phyloP scores from a whole-genome alignment of 2,329 filamentous ascomycete genomes.

The Fusarium pseudoanthophilum region DNA sequence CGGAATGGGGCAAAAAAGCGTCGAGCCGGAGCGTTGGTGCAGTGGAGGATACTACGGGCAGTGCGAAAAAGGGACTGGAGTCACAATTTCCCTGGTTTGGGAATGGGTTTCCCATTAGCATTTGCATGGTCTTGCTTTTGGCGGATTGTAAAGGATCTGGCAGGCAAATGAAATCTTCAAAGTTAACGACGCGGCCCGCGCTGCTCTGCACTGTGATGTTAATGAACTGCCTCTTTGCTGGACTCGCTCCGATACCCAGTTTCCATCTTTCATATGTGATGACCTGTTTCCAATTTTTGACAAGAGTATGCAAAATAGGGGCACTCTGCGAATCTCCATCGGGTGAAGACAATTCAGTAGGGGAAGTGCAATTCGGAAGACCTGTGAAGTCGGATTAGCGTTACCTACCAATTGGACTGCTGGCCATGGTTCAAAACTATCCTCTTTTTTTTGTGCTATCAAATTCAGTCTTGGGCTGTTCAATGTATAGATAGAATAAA shows the following conservation, averaged over 20 bases:
- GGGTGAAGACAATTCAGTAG: neutral
- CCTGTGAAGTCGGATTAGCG: too few relatives aligned
- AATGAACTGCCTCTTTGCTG: constrained; percentile 41
- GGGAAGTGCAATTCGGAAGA: neutral
- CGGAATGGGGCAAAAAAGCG: constrained; percentile 35
- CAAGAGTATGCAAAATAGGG: neutral
- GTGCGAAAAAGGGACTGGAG: constrained; percentile 52
- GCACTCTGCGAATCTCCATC: neutral
- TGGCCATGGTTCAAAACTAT: neutral
- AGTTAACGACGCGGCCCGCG: constrained; percentile 48
- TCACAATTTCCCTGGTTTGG: constrained; percentile 53
- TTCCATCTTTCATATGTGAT: neutral
- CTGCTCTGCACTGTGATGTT: constrained; percentile 38
- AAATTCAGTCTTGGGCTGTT: neutral
- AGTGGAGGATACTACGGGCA: constrained; percentile 43
- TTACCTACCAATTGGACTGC: neutral
- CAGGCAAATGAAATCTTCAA: constrained; percentile 63
- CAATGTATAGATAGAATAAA: neutral
- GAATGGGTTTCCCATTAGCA: constrained; percentile 58
- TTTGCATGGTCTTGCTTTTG: constrained; percentile 64
- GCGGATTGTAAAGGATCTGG: constrained; percentile 60
- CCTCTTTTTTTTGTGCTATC: neutral
- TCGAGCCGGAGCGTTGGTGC: constrained; percentile 36
- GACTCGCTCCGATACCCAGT: constrained; percentile 20
- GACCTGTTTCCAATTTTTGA: neutral